Percentiles rank a stretch among this genome's conserved stretches.
phyloP scores from a whole-genome alignment of 345 rosid genomes.

The Ailanthus altissimus region DNA sequence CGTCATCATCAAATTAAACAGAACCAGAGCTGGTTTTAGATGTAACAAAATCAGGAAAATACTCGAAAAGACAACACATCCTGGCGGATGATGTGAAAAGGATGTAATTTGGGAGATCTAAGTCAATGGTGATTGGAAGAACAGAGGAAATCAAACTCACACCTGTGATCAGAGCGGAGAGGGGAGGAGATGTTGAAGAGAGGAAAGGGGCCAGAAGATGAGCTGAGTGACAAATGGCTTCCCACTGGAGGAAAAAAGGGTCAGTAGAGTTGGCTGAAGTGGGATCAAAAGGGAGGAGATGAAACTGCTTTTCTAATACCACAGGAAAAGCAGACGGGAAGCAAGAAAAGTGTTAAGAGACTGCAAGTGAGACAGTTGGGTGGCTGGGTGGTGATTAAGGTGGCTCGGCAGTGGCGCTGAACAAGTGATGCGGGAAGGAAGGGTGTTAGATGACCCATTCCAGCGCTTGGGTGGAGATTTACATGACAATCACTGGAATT shows the following conservation, averaged over 20 bases:
- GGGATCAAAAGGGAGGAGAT: slow-evolving; percentile 27
- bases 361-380: slow-evolving; percentile 41
- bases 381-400: slow-evolving; percentile 40
- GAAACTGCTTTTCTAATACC: slow-evolving; percentile 28
- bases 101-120: slow-evolving; percentile 32
- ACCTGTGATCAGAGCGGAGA: slow-evolving; percentile 38
- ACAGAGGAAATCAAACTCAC: slow-evolving; percentile 21
- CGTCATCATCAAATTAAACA: slow-evolving; percentile 2
- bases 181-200: slow-evolving; percentile 26
- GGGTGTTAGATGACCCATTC: slow-evolving; percentile 52
- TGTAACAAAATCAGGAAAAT: neutral
- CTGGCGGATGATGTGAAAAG: slow-evolving; percentile 34
- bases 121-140: slow-evolving; percentile 23
- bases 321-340: slow-evolving; percentile 39
- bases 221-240: slow-evolving; percentile 36
- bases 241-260: slow-evolving; percentile 43
- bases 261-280: slow-evolving; percentile 16
- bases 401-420: slow-evolving; percentile 31
- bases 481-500: slow-evolving; percentile 26
- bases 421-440: slow-evolving; percentile 39
- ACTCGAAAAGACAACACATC: slow-evolving; percentile 27
- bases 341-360: slow-evolving; percentile 29
- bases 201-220: slow-evolving; percentile 38
- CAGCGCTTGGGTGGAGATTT: slow-evolving; percentile 42
- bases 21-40: slow-evolving; percentile 12